A percentile compares a stretch with the other conserved stretches of the same genome.
Evolutionary conservation across 2,329 filamentous ascomycete species (phyloP).

Genomic region (Paecilomyces dactylethromorphus): DNA sequence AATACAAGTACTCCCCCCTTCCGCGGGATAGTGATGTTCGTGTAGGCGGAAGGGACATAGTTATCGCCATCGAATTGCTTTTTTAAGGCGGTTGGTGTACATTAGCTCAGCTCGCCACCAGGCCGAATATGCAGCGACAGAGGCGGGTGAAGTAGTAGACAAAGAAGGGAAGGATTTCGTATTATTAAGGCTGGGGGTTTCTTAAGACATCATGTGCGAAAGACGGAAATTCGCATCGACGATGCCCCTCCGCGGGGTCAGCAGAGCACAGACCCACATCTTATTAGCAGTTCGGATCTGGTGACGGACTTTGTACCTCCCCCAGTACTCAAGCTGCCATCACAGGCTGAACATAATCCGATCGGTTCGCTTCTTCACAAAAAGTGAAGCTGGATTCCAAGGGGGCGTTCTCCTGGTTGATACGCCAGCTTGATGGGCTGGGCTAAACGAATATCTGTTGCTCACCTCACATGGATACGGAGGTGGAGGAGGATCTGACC

Average conservation of each 20-base stretch:
- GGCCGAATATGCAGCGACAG: background rate
- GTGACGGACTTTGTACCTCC: background rate
- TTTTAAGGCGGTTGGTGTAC: background rate
- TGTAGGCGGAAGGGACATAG: background rate
- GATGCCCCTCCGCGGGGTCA: background rate
- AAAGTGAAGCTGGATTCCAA: background rate
- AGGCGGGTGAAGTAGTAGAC: background rate
- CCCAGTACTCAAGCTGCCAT: background rate
- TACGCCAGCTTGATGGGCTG: background rate
- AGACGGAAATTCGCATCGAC: background rate
- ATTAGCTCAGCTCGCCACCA: background rate
- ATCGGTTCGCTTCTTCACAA: background rate
- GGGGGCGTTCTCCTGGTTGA: background rate
- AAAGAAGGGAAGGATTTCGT: background rate
- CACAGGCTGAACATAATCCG: background rate
- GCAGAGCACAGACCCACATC: background rate
- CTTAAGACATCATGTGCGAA: background rate
- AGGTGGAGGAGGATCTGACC: background rate
- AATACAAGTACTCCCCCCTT: no score
- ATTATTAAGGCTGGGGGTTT: background rate
- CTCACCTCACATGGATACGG: background rate
- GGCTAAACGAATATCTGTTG: background rate
- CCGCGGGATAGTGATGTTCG: background rate
- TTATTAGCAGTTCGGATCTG: background rate
- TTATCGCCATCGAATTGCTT: background rate